Evolutionary conservation across 1,139 yeast species (phyloP).

Genomic region (Petasospora rhodanensis): DNA sequence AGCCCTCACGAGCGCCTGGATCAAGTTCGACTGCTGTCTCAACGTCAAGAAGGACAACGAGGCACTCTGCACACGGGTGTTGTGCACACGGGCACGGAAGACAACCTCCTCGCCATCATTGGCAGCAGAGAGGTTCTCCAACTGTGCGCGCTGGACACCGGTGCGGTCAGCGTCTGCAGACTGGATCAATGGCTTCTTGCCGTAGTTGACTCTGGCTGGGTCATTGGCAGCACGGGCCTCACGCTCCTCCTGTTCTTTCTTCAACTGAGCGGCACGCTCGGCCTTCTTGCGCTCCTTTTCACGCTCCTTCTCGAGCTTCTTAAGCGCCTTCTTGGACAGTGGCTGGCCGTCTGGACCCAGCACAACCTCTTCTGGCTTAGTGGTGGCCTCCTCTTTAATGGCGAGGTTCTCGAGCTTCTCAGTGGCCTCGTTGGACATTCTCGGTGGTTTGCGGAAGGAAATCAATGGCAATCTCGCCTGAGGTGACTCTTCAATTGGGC

Average conservation of each 20-base stretch:
- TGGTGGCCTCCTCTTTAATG: conserved; percentile 4
- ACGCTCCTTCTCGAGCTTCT: conserved; percentile 88
- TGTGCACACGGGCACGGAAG: conserved; percentile 92
- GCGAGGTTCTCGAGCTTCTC: conserved; percentile 34
- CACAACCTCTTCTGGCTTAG: conserved; percentile 21
- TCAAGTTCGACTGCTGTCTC: conserved; percentile 80
- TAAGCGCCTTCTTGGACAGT: conserved; percentile 88
- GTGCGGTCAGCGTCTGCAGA: conserved; percentile 49
- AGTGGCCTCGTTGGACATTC: conserved; percentile 32
- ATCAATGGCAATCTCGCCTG: neutral
- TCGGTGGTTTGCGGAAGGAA: neutral
- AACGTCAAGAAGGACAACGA: conserved; percentile 86
- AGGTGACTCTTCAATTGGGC: too few relatives aligned
- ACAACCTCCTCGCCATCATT: conserved; percentile 77
- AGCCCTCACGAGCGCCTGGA: conserved; percentile 81
- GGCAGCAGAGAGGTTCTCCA: conserved; percentile 52
- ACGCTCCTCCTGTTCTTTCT: conserved; percentile 80
- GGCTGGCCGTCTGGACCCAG: conserved; percentile 79
- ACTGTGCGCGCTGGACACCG: conserved; percentile 53
- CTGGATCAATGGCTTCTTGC: conserved; percentile 84
- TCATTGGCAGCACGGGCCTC: conserved; percentile 75
- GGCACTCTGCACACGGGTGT: conserved; percentile 92
- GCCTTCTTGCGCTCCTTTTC: conserved; percentile 93
- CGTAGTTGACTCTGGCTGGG: conserved; percentile 84
- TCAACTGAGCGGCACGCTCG: conserved; percentile 85